Percentiles rank a stretch among this genome's conserved stretches.
Conservation (phyloP, 2,329 filamentous ascomycete genomes). For the Sporothrix globosa region DNA sequence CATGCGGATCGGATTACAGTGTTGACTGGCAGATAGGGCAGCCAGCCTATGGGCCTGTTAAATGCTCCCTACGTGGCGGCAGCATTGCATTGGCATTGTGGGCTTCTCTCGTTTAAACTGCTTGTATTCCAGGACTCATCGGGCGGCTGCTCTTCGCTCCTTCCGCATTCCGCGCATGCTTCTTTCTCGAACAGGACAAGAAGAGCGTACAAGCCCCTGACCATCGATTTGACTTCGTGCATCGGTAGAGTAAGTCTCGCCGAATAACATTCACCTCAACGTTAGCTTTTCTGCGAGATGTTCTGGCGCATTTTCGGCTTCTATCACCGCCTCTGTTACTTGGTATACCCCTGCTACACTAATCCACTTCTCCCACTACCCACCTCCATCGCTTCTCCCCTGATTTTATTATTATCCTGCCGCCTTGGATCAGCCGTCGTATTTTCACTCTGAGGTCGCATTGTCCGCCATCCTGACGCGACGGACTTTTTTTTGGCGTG, state of each 20-base stretch:
- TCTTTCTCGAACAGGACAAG: slow-evolving; percentile 13
- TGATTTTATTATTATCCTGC: slow-evolving; percentile 28
- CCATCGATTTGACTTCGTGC: not conserved
- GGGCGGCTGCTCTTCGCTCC: slow-evolving; percentile 11
- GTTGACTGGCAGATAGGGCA: not conserved
- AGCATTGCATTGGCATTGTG: not conserved
- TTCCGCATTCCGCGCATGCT: slow-evolving; percentile 1
- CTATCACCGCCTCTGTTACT: slow-evolving; percentile 8
- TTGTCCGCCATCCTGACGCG: slow-evolving; percentile 29
- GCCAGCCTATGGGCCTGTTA: not conserved
- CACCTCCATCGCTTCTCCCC: slow-evolving; percentile 26
- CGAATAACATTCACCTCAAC: not conserved
- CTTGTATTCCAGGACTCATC: not conserved
- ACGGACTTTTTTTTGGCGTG: slow-evolving; percentile 16
- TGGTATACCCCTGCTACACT: slow-evolving; percentile 20
- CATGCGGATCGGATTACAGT: not conserved
- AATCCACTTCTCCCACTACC: slow-evolving; percentile 25
- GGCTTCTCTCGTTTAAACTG: slow-evolving; percentile 9
- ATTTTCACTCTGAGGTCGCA: slow-evolving; percentile 22
- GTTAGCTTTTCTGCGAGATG: slow-evolving; percentile 1
- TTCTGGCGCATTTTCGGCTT: slow-evolving; percentile 1
- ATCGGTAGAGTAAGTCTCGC: not conserved
- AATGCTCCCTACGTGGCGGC: not conserved
- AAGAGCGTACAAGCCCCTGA: not conserved
- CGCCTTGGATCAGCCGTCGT: slow-evolving; percentile 2